These are phyloP conservation scores for Calonectria hawksworthii DNA, from an alignment of 2,329 filamentous ascomycete genomes.

Conservation along the genomic window DNA sequence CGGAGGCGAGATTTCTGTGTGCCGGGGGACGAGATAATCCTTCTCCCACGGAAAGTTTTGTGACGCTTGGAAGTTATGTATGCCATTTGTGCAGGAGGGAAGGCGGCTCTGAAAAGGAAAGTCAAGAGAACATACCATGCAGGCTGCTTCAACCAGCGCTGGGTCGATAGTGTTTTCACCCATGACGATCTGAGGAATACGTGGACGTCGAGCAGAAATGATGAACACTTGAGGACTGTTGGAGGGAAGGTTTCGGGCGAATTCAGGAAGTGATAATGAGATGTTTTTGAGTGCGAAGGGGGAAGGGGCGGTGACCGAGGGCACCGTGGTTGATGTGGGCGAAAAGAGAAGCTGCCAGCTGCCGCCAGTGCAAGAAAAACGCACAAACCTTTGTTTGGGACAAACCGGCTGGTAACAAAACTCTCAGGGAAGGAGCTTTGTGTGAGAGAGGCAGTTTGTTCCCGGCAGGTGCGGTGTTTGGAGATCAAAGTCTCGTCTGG, in stretches of 20 bases:
- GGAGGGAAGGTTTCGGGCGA: neutral
- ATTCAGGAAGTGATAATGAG: neutral
- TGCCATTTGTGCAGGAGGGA: neutral
- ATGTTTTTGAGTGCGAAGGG: slow-evolving; percentile 14
- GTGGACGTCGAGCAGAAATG: neutral
- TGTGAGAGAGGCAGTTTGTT: neutral
- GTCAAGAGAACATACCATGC: slow-evolving; percentile 35
- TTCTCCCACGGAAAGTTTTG: no score
- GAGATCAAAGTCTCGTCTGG: neutral
- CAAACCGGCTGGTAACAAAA: neutral
- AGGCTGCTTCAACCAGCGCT: slow-evolving; percentile 18
- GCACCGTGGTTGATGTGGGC: neutral
- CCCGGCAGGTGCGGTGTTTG: neutral
- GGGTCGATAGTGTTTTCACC: slow-evolving; percentile 24
- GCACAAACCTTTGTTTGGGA: neutral
- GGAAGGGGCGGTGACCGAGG: neutral
- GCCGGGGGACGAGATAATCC: no score
- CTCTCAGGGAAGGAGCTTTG: neutral
- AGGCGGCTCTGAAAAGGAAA: neutral
- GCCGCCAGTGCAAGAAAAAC: neutral
- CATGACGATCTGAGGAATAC: slow-evolving; percentile 27
- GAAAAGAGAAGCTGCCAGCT: neutral
- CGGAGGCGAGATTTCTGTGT: neutral
- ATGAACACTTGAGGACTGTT: neutral
- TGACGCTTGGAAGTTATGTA: neutral